phyloP scores from a whole-genome alignment of 345 rosid genomes.

The Capsella bursapastoris region DNA sequence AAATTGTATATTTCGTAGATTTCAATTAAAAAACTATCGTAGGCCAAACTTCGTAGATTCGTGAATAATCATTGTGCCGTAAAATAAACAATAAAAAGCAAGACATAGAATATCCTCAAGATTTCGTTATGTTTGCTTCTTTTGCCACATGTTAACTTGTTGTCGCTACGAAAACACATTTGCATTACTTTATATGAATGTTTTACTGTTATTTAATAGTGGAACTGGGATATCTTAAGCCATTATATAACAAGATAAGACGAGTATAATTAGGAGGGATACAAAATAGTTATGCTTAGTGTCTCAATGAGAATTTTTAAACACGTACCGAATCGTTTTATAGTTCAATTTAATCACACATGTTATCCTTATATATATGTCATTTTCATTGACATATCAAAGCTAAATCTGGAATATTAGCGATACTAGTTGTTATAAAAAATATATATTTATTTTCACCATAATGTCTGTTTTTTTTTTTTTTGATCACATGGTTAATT shows the following conservation, averaged over 20 bases:
- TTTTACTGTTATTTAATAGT: background rate
- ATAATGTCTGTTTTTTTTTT: background rate
- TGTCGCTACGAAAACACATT: constrained; percentile 19
- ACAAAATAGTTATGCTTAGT: constrained; percentile 12
- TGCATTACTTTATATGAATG: constrained; percentile 20
- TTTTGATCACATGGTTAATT: background rate
- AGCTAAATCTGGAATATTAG: too few species aligned
- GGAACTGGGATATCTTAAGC: background rate
- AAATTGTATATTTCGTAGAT: background rate
- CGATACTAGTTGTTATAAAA: background rate
- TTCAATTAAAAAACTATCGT: constrained; percentile 5
- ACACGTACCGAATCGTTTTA: background rate
- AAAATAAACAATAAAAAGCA: constrained; percentile 35
- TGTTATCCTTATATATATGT: background rate
- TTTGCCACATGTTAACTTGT: constrained; percentile 47
- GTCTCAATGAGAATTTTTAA: constrained; percentile 5
- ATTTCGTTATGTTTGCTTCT: constrained; percentile 43
- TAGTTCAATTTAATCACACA: constrained; percentile 5
- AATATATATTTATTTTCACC: background rate
- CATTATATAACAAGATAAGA: constrained; percentile 30
- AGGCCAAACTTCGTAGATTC: constrained; percentile 40
- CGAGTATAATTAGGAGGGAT: constrained; percentile 26
- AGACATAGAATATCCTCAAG: constrained; percentile 48
- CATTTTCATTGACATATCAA: background rate
- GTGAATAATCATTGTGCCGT: constrained; percentile 43